phyloP scores from a whole-genome alignment of 1,139 yeast genomes.

The Geotrichum siamense region DNA sequence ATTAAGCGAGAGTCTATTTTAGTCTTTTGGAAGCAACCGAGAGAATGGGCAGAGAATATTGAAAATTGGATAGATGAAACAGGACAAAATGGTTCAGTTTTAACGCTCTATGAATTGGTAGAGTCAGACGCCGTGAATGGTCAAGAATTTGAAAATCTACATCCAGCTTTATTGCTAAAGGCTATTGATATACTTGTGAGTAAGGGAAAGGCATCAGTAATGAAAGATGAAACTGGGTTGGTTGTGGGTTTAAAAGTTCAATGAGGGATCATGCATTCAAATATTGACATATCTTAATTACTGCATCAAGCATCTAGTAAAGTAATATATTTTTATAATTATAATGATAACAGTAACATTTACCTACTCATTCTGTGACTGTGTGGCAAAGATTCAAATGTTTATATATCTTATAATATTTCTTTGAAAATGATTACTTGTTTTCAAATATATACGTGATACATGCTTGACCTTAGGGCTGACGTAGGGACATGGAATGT shows the following conservation, averaged over 20 bases:
- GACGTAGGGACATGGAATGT: too few species aligned
- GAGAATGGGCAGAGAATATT: slow-evolving; percentile 68
- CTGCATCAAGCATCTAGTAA: too few species aligned
- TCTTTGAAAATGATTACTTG: too few species aligned
- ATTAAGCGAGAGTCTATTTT: slow-evolving; percentile 37
- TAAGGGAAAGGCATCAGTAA: slow-evolving; percentile 42
- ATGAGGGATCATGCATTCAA: too few species aligned
- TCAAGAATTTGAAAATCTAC: slow-evolving; percentile 49
- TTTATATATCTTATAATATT: too few species aligned
- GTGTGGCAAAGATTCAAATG: too few species aligned
- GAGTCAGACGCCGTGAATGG: slow-evolving; percentile 55
- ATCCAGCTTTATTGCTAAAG: slow-evolving; percentile 47
- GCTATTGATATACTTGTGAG: slow-evolving; percentile 55
- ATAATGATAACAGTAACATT: too few species aligned
- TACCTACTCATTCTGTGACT: too few species aligned
- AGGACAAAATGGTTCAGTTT: slow-evolving; percentile 70
- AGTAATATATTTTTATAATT: too few species aligned
- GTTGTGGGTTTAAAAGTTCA: slow-evolving; percentile 34
- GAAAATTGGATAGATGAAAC: slow-evolving; percentile 59
- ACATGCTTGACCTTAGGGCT: too few species aligned
- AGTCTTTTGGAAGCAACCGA: slow-evolving; percentile 65
- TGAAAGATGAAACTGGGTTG: slow-evolving; percentile 33
- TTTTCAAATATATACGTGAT: too few species aligned
- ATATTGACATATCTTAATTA: too few species aligned
- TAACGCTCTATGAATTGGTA: slow-evolving; percentile 73